Evolutionary conservation across 2,329 filamentous ascomycete genomes (phyloP).

Genomic region (Trichoderma semiorbis): DNA sequence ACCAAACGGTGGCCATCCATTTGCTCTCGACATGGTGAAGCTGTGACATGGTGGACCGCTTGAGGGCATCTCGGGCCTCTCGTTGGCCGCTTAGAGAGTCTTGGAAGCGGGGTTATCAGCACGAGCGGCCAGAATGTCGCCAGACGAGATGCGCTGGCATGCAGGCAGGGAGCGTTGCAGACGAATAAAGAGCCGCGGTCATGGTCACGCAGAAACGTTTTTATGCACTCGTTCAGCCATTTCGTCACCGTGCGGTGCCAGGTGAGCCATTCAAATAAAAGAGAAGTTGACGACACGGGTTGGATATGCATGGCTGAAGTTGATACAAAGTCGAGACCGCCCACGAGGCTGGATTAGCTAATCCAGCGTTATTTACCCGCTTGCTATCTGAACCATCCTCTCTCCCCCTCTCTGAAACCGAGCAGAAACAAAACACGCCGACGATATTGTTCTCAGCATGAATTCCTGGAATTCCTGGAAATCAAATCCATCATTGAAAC

Average conservation of each 20-base stretch:
- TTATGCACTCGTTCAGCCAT: conserved; percentile 14
- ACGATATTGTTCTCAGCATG: neutral
- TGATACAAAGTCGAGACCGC: neutral
- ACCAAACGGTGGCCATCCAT: conserved; percentile 9
- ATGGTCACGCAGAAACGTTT: conserved; percentile 16
- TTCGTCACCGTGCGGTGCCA: conserved; percentile 10
- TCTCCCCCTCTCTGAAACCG: neutral
- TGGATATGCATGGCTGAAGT: neutral
- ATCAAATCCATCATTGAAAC: neutral
- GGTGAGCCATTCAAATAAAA: conserved; percentile 9
- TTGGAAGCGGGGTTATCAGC: conserved; percentile 16
- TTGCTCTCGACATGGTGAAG: conserved; percentile 4
- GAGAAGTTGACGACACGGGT: neutral
- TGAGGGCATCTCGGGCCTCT: conserved; percentile 12
- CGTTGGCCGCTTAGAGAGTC: conserved; percentile 7
- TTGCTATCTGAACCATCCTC: neutral
- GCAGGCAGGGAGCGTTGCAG: conserved; percentile 17
- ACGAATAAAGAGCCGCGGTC: conserved; percentile 10
- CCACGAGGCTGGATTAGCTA: conserved; percentile 4
- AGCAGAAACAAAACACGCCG: neutral
- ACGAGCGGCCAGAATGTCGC: conserved; percentile 13
- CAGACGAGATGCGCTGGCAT: conserved; percentile 18
- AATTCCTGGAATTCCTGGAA: neutral
- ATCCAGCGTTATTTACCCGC: neutral
- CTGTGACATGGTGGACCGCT: conserved; percentile 15